Evolutionary conservation across 768 basidiomycete genomes (phyloP).

Genomic region (Macrolepiota albuminosa): DNA sequence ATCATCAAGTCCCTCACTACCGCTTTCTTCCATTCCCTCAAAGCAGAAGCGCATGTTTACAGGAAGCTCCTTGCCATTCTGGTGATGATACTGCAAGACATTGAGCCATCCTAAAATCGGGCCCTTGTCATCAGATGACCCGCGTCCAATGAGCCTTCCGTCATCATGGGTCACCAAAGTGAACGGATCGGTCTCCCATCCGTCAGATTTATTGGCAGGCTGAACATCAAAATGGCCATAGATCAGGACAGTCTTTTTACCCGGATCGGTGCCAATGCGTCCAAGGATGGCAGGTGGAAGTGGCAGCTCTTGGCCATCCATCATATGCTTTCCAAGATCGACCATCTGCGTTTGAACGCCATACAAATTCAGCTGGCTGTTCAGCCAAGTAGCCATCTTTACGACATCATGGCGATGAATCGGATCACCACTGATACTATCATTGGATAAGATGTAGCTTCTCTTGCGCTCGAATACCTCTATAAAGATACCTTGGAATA

Average conservation of each 20-base stretch:
- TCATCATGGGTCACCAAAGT: constrained; percentile 46
- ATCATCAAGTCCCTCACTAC: constrained; percentile 87
- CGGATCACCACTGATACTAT: constrained; percentile 68
- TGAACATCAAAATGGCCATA: constrained; percentile 98
- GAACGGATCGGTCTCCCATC: constrained; percentile 90
- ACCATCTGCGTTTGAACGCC: constrained; percentile 74
- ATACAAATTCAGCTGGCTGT: constrained; percentile 65
- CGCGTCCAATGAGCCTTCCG: constrained; percentile 75
- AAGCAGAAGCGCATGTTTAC: constrained; percentile 91
- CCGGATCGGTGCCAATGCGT: constrained; percentile 72
- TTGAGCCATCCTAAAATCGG: constrained; percentile 88
- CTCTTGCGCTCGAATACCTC: neutral
- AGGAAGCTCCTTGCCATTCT: constrained; percentile 65
- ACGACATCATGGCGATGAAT: constrained; percentile 71
- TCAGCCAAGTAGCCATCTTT: constrained; percentile 83
- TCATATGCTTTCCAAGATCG: constrained; percentile 70
- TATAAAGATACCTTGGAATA: constrained; percentile 60
- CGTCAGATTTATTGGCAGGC: constrained; percentile 64
- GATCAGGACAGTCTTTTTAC: constrained; percentile 89
- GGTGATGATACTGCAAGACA: constrained; percentile 78
- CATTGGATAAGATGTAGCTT: neutral
- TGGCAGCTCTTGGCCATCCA: constrained; percentile 61
- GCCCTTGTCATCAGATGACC: constrained; percentile 89
- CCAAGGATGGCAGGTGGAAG: constrained; percentile 87
- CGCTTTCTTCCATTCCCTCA: constrained; percentile 97